phyloP scores from a whole-genome alignment of 192 early-diverging fungal genomes.

The Backusella circina region DNA sequence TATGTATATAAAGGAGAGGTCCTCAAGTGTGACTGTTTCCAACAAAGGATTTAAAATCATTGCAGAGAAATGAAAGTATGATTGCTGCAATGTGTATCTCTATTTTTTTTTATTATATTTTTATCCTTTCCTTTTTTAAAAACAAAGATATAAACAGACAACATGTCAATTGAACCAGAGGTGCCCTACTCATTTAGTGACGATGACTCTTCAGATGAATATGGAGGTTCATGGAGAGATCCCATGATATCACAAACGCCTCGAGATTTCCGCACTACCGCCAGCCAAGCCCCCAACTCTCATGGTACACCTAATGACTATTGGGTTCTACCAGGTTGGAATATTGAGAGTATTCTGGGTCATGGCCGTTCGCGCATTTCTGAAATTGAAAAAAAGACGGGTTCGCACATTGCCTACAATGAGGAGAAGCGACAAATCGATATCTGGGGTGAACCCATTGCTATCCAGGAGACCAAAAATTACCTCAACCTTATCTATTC shows the following conservation, averaged over 20 bases:
- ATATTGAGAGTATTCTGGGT: slow-evolving; percentile 18
- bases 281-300: neutral
- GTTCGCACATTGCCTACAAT: slow-evolving; percentile 30
- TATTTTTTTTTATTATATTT: neutral
- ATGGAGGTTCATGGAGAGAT: neutral
- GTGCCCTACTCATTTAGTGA: slow-evolving; percentile 8
- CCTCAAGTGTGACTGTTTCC: too few species aligned
- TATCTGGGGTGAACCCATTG: slow-evolving; percentile 29
- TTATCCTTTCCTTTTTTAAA: neutral
- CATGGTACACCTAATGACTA: slow-evolving; percentile 27
- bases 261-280: neutral
- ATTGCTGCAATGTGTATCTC: too few species aligned
- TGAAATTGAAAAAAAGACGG: slow-evolving; percentile 23
- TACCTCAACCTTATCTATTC: slow-evolving; percentile 20
- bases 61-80: too few species aligned
- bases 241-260: neutral
- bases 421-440: slow-evolving; percentile 33
- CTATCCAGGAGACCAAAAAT: slow-evolving; percentile 19
- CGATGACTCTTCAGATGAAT: neutral
- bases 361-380: slow-evolving; percentile 3
- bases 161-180: slow-evolving; percentile 16
- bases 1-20: too few species aligned
- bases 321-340: slow-evolving; percentile 29
- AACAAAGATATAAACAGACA: neutral
- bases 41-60: too few species aligned